A percentile compares a stretch with the other conserved stretches of the same genome.
Evolutionary conservation across 1,284 basidiomycete genomes (phyloP).

Genomic region (Flammula alnicola): DNA sequence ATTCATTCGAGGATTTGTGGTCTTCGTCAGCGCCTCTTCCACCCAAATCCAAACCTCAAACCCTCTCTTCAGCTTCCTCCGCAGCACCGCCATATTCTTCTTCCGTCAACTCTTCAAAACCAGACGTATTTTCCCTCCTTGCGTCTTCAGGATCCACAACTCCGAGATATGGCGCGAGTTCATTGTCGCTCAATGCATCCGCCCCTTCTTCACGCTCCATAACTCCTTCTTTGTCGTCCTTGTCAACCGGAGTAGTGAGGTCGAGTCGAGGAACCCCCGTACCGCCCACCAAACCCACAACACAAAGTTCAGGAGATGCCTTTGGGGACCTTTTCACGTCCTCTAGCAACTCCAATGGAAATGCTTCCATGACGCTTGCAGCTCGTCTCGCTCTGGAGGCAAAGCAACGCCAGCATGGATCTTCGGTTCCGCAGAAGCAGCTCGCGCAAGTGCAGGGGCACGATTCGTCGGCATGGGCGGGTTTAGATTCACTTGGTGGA

Average conservation of each 20-base stretch:
- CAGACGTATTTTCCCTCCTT: constrained; percentile 39
- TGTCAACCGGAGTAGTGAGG: too few relatives aligned
- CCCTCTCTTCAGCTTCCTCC: constrained; percentile 40
- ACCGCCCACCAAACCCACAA: background rate
- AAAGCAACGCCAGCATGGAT: constrained; percentile 14
- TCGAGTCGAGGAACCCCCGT: too few relatives aligned
- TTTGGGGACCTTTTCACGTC: constrained; percentile 65
- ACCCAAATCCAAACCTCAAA: constrained; percentile 46
- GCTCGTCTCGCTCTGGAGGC: constrained; percentile 41
- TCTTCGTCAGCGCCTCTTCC: constrained; percentile 56
- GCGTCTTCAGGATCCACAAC: constrained; percentile 24
- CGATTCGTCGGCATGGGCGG: constrained; percentile 48
- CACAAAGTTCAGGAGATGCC: constrained; percentile 55
- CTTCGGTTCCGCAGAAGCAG: background rate
- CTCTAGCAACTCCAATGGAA: constrained; percentile 2
- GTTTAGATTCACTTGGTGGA: constrained; percentile 56
- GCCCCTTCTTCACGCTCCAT: constrained; percentile 25
- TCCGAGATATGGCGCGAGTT: constrained; percentile 5
- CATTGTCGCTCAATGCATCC: constrained; percentile 26
- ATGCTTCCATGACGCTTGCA: constrained; percentile 32
- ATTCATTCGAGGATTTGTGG: constrained; percentile 80
- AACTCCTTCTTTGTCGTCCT: constrained; percentile 2
- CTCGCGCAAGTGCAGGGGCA: background rate
- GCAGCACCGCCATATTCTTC: constrained; percentile 16
- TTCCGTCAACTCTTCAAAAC: constrained; percentile 15